Evolutionary conservation across 192 early-diverging fungal genomes (phyloP).

Genomic region (Funneliformis geosporum): DNA sequence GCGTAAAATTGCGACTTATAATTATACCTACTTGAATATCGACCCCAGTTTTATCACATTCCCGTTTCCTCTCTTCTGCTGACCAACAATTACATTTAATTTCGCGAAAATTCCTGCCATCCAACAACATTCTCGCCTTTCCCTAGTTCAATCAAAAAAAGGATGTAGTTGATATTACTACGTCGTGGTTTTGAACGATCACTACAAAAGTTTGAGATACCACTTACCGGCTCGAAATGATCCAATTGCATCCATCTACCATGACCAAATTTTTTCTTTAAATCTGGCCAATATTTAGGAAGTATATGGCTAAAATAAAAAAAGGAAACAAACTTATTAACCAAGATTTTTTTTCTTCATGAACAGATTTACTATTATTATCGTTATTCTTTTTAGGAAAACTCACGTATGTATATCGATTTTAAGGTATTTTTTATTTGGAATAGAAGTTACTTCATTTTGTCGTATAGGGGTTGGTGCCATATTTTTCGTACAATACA

Average conservation of each 20-base stretch:
- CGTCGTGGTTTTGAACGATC: neutral
- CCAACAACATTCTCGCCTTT: slow-evolving; percentile 65
- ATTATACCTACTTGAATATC: slow-evolving; percentile 53
- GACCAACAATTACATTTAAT: slow-evolving; percentile 74
- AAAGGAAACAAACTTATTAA: neutral
- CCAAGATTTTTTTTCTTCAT: too few relatives aligned
- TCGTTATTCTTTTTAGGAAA: too few relatives aligned
- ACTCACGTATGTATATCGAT: slow-evolving; percentile 25
- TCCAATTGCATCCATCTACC: slow-evolving; percentile 52
- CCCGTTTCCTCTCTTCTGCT: slow-evolving; percentile 58
- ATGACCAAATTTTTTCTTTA: slow-evolving; percentile 63
- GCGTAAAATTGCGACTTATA: neutral
- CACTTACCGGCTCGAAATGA: slow-evolving; percentile 43
- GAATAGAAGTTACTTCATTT: neutral
- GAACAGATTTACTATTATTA: too few relatives aligned
- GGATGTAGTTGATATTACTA: neutral
- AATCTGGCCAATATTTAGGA: slow-evolving; percentile 61
- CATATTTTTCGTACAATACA: too few relatives aligned
- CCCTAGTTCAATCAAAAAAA: slow-evolving; percentile 39
- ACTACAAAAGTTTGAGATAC: neutral
- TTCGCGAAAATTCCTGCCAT: slow-evolving; percentile 68
- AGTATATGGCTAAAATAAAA: slow-evolving; percentile 55
- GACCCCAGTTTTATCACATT: slow-evolving; percentile 53
- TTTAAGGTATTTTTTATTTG: slow-evolving; percentile 16
- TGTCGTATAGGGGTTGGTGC: neutral